Base-by-base conservation (phyloP, 2,329 filamentous ascomycete genomes). In the Ophiostoma quercus region DNA sequence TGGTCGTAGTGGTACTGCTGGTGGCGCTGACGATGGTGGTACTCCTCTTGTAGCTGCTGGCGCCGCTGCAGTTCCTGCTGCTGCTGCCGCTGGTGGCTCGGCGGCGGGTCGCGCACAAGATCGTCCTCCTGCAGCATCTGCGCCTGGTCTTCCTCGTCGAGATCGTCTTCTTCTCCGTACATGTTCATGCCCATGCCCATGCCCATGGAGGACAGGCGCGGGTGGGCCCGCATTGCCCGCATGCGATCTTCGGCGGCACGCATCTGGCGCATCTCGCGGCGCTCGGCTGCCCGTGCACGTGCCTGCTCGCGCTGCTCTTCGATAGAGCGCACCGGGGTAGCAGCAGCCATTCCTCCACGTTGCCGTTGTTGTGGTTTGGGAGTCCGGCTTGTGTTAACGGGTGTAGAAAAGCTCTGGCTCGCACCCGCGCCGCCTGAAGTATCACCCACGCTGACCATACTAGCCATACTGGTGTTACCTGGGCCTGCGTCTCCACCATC, bases 111-210 rank as follows among this genome's bases (percentile, higher is more conserved):
- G 7, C 76, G 78, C 43, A 79, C 74, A 3, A 89, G 80, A 74
- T 88, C 87, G 65, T 89, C 87, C 75, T 90, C 87, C 75, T 87
- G 85, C 47, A 90, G 81, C 78, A 89, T 84, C 73, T 87, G 82
- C n/a, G 82, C 83, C 67, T 82, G 81, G 68, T 84, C 82, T 69
- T 87, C 83, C 57, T 86, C 85, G 70, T 86, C 85, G 41, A 82
- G 76, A 66, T 85, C 84, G 66, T 85, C 84, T 2, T 84, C 84
- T 0, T 79, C 83, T 70, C 81, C 84, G 73, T 87, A 86, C 75
- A 71, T 67, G 73, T 87, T 86, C 75, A 71, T 67, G 39, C 72
- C 69, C 25, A 71, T 39, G n/a, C 71, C 70, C 54, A 72, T 66
- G 3, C 68, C 72, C 51, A 70, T 57, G 25, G 68, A 70, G 37